phyloP scores from a whole-genome alignment of 805 yeast genomes.

The Candida berthetii region DNA sequence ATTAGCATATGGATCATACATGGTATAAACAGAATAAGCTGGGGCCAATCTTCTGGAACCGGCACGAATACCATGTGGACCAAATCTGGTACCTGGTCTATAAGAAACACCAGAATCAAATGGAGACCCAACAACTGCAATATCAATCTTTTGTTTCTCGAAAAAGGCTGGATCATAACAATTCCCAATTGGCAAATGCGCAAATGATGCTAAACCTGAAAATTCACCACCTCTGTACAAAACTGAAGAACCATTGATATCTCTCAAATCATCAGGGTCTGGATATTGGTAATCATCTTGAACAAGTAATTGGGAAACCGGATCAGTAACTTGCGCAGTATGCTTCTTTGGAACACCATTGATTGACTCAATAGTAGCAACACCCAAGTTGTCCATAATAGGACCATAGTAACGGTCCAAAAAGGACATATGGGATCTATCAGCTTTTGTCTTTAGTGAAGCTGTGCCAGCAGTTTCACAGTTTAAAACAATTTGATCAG shows the following conservation, averaged over 20 bases:
- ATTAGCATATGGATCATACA: slow-evolving; percentile 43
- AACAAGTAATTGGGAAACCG: slow-evolving; percentile 22
- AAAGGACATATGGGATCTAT: slow-evolving; percentile 20
- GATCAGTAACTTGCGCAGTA: slow-evolving; percentile 22
- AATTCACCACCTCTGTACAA: slow-evolving; percentile 36
- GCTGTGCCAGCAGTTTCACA: slow-evolving; percentile 8
- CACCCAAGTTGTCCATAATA: slow-evolving; percentile 23
- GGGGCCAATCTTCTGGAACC: slow-evolving; percentile 39
- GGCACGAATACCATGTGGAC: slow-evolving; percentile 40
- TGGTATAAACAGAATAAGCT: slow-evolving; percentile 44
- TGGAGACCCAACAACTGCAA: slow-evolving; percentile 51
- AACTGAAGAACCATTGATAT: slow-evolving; percentile 31
- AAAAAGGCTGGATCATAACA: slow-evolving; percentile 37
- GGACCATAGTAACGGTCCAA: slow-evolving; percentile 28
- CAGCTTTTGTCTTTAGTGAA: slow-evolving; percentile 1
- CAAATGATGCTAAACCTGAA: slow-evolving; percentile 52
- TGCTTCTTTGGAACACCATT: slow-evolving; percentile 20
- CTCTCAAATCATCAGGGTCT: slow-evolving; percentile 30
- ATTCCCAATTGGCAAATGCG: slow-evolving; percentile 37
- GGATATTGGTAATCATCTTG: slow-evolving; percentile 28
- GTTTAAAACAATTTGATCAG: slow-evolving; percentile 18
- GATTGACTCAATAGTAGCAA: slow-evolving; percentile 14
- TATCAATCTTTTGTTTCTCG: slow-evolving; percentile 32
- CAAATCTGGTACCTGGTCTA: slow-evolving; percentile 49
- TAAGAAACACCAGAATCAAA: slow-evolving; percentile 47